phyloP scores from a whole-genome alignment of 257 asterid species.

The Buddleja alternifolia region DNA sequence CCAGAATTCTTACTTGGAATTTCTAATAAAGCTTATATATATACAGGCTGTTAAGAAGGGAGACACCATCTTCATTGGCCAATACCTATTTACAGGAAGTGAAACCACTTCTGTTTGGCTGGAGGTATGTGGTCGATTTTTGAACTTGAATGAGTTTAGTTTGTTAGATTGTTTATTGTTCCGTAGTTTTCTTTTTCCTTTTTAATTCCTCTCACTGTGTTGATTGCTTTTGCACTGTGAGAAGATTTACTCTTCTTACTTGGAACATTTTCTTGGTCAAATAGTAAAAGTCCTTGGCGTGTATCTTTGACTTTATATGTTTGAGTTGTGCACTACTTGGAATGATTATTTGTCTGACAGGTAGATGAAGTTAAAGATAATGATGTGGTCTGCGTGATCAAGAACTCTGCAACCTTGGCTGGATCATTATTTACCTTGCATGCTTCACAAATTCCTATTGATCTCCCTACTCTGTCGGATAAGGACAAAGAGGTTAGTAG shows the following conservation, averaged over 20 bases:
- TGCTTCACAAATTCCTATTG: slow-evolving; percentile 91
- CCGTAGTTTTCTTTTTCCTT: neutral
- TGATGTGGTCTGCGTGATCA: slow-evolving; percentile 76
- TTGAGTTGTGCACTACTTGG: slow-evolving; percentile 14
- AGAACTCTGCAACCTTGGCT: slow-evolving; percentile 90
- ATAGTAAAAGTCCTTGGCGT: neutral
- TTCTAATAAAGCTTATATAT: slow-evolving; percentile 21
- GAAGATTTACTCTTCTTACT: neutral
- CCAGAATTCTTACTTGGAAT: neutral
- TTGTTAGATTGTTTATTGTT: neutral
- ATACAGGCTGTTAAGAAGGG: slow-evolving; percentile 81
- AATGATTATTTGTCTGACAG: slow-evolving; percentile 45
- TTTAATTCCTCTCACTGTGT: neutral
- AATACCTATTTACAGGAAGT: slow-evolving; percentile 88
- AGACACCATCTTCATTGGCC: slow-evolving; percentile 88
- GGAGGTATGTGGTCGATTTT: slow-evolving; percentile 59
- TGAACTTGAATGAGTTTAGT: neutral
- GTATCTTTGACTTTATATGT: neutral
- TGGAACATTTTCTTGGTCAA: neutral
- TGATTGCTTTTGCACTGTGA: neutral
- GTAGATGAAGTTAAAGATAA: slow-evolving; percentile 76
- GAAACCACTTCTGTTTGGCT: slow-evolving; percentile 92
- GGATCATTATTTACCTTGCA: slow-evolving; percentile 93
- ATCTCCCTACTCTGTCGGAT: slow-evolving; percentile 85
- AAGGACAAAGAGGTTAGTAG: slow-evolving; percentile 81